Conservation (phyloP, 2,329 filamentous ascomycete species). For the Claviceps spartinae region DNA sequence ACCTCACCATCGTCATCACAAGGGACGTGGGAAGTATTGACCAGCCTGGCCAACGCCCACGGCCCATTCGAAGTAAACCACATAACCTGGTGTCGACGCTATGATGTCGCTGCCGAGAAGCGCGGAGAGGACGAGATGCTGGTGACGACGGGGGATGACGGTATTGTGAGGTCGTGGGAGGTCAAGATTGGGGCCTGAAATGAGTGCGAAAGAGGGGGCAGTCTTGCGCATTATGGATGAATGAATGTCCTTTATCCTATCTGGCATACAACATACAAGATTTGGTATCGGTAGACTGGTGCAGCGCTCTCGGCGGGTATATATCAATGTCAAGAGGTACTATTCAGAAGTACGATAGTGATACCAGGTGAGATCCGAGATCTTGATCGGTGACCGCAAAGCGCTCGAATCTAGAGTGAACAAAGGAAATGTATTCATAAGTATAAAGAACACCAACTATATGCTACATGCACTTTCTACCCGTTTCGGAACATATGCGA, state of each 20-base stretch:
- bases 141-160: slow-evolving; percentile 85
- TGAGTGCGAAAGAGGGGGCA: too few relatives aligned
- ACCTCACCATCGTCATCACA: slow-evolving; percentile 24
- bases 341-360: too few relatives aligned
- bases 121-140: slow-evolving; percentile 64
- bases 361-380: too few relatives aligned
- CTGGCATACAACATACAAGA: too few relatives aligned
- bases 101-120: slow-evolving; percentile 47
- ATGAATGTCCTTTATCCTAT: too few relatives aligned
- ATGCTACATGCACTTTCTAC: slow-evolving; percentile 4
- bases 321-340: too few relatives aligned
- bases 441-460: slow-evolving; percentile 1
- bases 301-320: too few relatives aligned
- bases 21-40: slow-evolving; percentile 52
- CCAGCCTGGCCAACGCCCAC: slow-evolving; percentile 60
- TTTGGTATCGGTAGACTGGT: too few relatives aligned
- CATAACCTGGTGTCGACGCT: slow-evolving; percentile 70
- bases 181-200: slow-evolving; percentile 18
- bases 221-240: too few relatives aligned
- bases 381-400: too few relatives aligned
- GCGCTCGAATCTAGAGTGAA: not conserved
- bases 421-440: not conserved
- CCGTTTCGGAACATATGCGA: not conserved
- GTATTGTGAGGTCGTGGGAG: slow-evolving; percentile 72
- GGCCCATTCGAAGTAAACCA: slow-evolving; percentile 94